A percentile compares a stretch with the other conserved stretches of the same genome.
phyloP scores from a whole-genome alignment of 2,329 filamentous ascomycete species.

The Magnaporthiopsis rhizophila region DNA sequence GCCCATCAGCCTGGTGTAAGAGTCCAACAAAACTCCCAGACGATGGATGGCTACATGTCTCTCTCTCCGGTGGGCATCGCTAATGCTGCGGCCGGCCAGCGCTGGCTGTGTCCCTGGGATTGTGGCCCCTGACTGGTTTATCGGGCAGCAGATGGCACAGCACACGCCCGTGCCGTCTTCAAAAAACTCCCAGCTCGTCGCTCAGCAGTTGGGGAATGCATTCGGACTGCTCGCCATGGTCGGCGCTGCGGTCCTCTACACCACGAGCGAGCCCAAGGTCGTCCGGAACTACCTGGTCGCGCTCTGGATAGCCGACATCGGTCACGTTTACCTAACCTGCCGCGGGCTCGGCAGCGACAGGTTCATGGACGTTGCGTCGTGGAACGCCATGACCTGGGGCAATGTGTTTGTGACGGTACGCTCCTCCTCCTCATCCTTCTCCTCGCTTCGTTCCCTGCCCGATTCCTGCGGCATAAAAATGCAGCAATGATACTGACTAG shows the following conservation, averaged over 20 bases:
- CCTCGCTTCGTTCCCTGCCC: neutral
- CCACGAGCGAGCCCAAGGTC: constrained; percentile 56
- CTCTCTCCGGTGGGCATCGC: neutral
- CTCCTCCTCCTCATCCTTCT: constrained; percentile 6
- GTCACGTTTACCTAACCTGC: constrained; percentile 57
- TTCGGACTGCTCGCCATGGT: constrained; percentile 60
- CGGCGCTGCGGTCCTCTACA: constrained; percentile 55
- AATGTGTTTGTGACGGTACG: constrained; percentile 60
- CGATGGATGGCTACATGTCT: neutral
- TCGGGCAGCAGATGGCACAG: constrained; percentile 49
- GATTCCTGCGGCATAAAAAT: neutral
- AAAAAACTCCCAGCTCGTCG: constrained; percentile 45
- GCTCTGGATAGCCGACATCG: constrained; percentile 57
- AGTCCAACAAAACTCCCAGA: constrained; percentile 22
- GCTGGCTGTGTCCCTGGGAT: constrained; percentile 51
- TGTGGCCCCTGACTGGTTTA: constrained; percentile 52
- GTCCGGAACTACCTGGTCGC: constrained; percentile 60
- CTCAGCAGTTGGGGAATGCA: constrained; percentile 61
- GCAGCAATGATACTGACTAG: neutral
- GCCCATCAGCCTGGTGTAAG: constrained; percentile 34
- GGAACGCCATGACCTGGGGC: constrained; percentile 67
- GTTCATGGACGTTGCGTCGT: constrained; percentile 44
- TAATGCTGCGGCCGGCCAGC: constrained; percentile 20
- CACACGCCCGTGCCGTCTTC: constrained; percentile 23
- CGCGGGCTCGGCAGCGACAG: constrained; percentile 47